Evolutionary conservation across 495 filamentous ascomycete species (phyloP), one percentile per base, ranked within the genome.

Genomic region (Podospora comata): DNA sequence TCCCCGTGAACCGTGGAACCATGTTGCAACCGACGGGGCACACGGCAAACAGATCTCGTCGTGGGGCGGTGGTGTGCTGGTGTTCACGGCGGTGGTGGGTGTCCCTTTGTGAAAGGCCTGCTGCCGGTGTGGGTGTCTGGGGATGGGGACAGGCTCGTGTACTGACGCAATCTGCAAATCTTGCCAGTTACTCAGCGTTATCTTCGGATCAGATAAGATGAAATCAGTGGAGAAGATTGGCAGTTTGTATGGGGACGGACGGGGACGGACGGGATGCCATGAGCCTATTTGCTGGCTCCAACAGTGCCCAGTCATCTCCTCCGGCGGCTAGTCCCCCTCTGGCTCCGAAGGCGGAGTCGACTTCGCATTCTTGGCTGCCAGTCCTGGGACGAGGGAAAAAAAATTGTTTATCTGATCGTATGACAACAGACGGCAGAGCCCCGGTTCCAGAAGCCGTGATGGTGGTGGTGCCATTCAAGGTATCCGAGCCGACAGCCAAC

Each of bases 171-270:
- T 13, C 30, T 34, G 44, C 39, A 26, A 48, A 63, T 28, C 30
- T 58, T 58, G 23, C n/a, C 56, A 58, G 56, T 20, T 20, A 19
- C n/a, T 80, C 79, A 80, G 80, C 68, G 56, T 81, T 83, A 83
- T 83, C 81, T 81, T 79, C 69, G 77, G 81, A 84, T 84, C 81
- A 74, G 81, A 84, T 84, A 83, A 84, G 81, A 83, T 83, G 73
- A 34, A 66, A 72, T 70, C 65, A 67, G 71, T 60, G 68, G 69
- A 66, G 59, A 28, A 5, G 59, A 65, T 63, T 65, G n/a, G 19
- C 19, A 57, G 23, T 65, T 60, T 57, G 32, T 44, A 7, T 54
- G 39, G 39, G 39, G 39, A 48, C 39, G 39, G 15, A 48, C 39
- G 39, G 39, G 39, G 39, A 48, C 39, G 13, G 39, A 48, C 39